Base-by-base conservation (phyloP, 164 flowering plant species). In the Vitis rupestris region DNA sequence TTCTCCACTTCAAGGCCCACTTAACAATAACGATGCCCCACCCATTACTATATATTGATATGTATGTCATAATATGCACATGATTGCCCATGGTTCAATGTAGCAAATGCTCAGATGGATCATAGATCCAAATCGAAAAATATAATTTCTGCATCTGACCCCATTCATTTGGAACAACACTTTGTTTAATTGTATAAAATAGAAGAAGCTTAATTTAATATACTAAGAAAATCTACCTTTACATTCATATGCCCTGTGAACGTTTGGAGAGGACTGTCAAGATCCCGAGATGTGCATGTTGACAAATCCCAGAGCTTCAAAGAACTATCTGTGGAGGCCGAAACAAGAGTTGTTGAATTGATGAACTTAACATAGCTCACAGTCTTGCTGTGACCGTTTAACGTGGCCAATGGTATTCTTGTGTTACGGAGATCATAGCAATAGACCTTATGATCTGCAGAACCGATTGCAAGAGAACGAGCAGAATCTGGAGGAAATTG, bases 261-360 rank as follows among this genome's bases (percentile, higher is more conserved):
- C 59, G 99, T 86, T 74, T 88, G 99, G 54, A 87, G 66, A 16
- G 99, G 97, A 74, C 81, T 72, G 61, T 93, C 93, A 70, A 88
- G 66, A 66, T 87, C 87, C 63, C 86, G 83, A 59, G 97, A 87
- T 7, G 85, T 67, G 79, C 90, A 80, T 66, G 60, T 71, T 9
- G 98, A 84, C 82, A 96, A 74, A 81, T 96, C 97, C 99, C 98
- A 96, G 44, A 93, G 89, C 90, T 92, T 96, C 67, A 96, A 59
- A 10, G 97, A 82, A 79, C 87, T 93, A 78, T 96, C 99, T 3
- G 99, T 96, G 50, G 99, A 96, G 59, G 98, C 89, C 63, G 99
- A 93, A 53, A 92, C 92, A 66, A 96, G 91, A 55, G 79, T 91
- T 9, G 61, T 82, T 47, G 97, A 74, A 81, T 96, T 95, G 14